These are phyloP conservation scores for Protomyces arabidopsidicola DNA, from an alignment of 1,139 yeast genomes.

Conservation along the genomic window DNA sequence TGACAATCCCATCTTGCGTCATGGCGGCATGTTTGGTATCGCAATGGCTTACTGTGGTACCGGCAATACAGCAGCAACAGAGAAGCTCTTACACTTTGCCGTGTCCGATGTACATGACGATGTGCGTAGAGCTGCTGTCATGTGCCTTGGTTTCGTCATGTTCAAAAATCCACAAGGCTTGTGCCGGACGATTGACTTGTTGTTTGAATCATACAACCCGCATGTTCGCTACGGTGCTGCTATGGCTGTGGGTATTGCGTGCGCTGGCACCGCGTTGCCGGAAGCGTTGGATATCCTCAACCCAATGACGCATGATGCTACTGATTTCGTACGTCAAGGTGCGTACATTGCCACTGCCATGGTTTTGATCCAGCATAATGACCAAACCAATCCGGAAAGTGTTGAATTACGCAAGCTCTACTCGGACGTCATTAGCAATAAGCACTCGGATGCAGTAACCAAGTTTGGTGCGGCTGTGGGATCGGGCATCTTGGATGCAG, in stretches of 20 bases:
- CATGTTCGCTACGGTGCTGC: conserved; percentile 99
- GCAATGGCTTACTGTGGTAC: conserved; percentile 98
- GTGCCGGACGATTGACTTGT: conserved; percentile 88
- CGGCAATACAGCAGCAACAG: conserved; percentile 80
- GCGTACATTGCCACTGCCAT: conserved; percentile 89
- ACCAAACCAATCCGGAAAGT: conserved; percentile 73
- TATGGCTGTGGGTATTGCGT: conserved; percentile 90
- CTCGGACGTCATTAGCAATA: conserved; percentile 70
- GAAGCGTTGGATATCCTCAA: conserved; percentile 89
- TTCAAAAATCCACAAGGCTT: conserved; percentile 88
- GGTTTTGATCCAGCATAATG: conserved; percentile 92
- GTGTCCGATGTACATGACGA: conserved; percentile 96
- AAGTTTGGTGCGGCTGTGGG: conserved; percentile 96
- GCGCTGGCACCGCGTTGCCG: conserved; percentile 89
- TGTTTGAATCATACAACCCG: conserved; percentile 93
- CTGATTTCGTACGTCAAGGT: conserved; percentile 97
- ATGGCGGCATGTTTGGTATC: conserved; percentile 91
- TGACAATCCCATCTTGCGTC: conserved; percentile 81
- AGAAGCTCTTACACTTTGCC: conserved; percentile 81
- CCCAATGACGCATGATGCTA: conserved; percentile 88
- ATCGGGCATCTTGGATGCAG: conserved; percentile 97
- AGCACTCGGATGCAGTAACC: conserved; percentile 94
- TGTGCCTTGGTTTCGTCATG: conserved; percentile 86
- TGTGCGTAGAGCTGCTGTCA: conserved; percentile 93
- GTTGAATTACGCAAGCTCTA: conserved; percentile 68